Conservation (phyloP, 1,284 basidiomycete genomes). For the Ganoderma meredithae region DNA sequence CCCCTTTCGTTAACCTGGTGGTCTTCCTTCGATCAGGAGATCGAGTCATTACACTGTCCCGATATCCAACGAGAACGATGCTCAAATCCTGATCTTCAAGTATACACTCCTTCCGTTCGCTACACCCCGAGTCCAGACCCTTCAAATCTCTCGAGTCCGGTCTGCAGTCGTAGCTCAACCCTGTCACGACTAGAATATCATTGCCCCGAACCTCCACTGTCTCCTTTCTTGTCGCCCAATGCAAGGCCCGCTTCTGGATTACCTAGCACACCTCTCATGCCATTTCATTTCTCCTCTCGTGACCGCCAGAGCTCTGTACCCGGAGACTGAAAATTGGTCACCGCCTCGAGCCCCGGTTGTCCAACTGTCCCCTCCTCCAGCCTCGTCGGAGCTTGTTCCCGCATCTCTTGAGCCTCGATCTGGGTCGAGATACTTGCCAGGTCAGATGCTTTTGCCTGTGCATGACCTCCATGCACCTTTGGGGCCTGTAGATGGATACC, state of each 20-base stretch:
- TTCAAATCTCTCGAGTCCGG: not conserved
- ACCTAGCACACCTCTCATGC: not conserved
- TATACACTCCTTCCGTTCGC: not conserved
- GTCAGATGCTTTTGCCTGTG: not conserved
- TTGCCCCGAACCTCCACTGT: not conserved
- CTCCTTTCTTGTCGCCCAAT: not conserved
- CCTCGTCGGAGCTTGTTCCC: not conserved
- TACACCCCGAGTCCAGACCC: not conserved
- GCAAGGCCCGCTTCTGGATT: not conserved
- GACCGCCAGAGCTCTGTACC: not conserved
- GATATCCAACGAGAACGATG: not conserved
- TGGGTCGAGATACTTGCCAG: not conserved
- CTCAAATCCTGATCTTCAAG: conserved; percentile 5
- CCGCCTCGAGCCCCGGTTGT: not conserved
- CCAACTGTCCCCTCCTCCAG: not conserved
- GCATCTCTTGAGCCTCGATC: not conserved
- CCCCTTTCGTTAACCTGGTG: not conserved
- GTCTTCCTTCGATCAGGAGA: not conserved
- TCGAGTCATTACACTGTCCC: not conserved
- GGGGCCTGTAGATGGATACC: not conserved
- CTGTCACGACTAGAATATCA: not conserved
- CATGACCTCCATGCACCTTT: not conserved
- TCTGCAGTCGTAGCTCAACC: not conserved
- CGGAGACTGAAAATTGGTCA: not conserved
- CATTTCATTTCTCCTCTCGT: not conserved